Base-by-base conservation (phyloP, 257 asterid genomes). In the Catharanthus roseus region DNA sequence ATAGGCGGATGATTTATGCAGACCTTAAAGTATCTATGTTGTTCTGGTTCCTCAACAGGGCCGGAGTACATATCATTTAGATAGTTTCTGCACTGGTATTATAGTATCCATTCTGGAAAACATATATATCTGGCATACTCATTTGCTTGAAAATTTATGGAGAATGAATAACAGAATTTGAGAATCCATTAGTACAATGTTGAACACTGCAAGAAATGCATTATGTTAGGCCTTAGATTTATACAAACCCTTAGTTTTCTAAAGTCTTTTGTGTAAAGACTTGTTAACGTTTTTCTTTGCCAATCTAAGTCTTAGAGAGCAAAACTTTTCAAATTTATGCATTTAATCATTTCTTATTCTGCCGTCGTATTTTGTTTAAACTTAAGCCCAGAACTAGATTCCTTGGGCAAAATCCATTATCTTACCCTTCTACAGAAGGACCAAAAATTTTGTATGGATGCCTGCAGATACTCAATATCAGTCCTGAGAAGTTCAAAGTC, bases 401-500 rank as follows among this genome's bases (percentile, higher is more conserved):
- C 24, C 19, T 31, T 60, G 31, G 42, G 24, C 7, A 67, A 16
- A 9, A 29, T 19, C 33, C 28, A 29, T n/a, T 61, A 23, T 72
- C n/a, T 50, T 26, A 49, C 44, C 44, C 34, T 47, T 12, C 62
- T 51, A 7, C 10, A 13, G 65, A 72, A 64, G 29, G 19, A 36
- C 16, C 23, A 41, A 50, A 50, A 18, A 3, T 8, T 51, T 15
- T 72, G 23, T 72, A 36, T 72, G 67, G 42, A 57, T 63, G 10
- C 34, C 51, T 68, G 74, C 79, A 89, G 93, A 82, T 69, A 77
- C 82, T 79, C 21, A 51, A 56, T 0, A 23, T 72, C 65, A 77
- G 68, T 72, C 55, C 70, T 15, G 82, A 66, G 75, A 72, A 57
- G 72, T 85, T 86, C 85, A 75, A 79, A 68, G 79, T 33, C 19